Conservation (phyloP, 495 filamentous ascomycete genomes). For the Penicillium soppii region DNA sequence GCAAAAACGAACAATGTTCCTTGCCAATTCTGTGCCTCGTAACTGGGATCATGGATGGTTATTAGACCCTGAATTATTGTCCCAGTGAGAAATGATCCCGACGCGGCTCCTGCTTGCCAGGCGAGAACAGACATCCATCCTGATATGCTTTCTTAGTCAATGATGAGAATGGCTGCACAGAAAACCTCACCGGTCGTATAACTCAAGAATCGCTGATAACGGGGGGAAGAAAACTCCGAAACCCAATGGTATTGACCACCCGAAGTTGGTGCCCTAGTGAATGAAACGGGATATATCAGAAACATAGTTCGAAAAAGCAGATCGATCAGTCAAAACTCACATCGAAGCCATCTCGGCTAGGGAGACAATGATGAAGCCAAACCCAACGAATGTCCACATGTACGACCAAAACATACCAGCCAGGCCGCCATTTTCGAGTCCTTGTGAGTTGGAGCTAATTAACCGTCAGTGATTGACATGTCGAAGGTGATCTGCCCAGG, state of each 20-base stretch:
- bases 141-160: neutral
- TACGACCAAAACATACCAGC: constrained; percentile 32
- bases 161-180: neutral
- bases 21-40: constrained; percentile 38
- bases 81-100: constrained; percentile 41
- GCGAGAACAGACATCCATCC: constrained; percentile 48
- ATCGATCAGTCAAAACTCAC: constrained; percentile 8
- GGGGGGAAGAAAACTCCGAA: constrained; percentile 44
- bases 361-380: constrained; percentile 28
- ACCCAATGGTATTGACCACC: constrained; percentile 53
- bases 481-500: neutral
- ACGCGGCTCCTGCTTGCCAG: constrained; percentile 40
- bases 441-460: constrained; percentile 7
- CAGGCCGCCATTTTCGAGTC: constrained; percentile 13
- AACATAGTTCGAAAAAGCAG: constrained; percentile 17
- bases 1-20: constrained; percentile 46
- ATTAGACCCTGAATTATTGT: constrained; percentile 49
- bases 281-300: constrained; percentile 10
- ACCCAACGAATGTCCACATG: constrained; percentile 29
- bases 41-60: constrained; percentile 33
- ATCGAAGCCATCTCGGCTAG: constrained; percentile 41
- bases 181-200: constrained; percentile 37
- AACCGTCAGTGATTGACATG: neutral
- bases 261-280: constrained; percentile 2
- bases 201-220: constrained; percentile 42